Base-by-base conservation (phyloP, 1,284 basidiomycete genomes). In the Marasmius sp. region DNA sequence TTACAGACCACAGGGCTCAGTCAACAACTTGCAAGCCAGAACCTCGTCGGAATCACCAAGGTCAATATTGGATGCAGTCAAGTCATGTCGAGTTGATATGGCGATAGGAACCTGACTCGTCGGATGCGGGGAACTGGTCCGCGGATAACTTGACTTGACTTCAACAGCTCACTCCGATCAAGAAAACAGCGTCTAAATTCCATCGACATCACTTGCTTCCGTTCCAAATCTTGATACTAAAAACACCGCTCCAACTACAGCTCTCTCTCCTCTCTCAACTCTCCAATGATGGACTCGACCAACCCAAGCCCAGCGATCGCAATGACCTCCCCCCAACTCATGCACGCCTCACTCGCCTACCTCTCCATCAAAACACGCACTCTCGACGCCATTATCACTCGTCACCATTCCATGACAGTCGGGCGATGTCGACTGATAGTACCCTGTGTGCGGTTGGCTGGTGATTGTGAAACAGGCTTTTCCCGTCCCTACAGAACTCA, bases 261-360 rank as follows among this genome's bases (percentile, higher is more conserved):
- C 27, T n/a, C 48, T 11, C 18, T 45, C 38, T 16, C 60, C n/a
- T n/a, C n/a, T n/a, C n/a, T n/a, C n/a, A n/a, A n/a, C n/a, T 20
- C 49, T 59, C 18, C 57, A 61, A 41, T 10, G 39, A 67, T 64
- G 65, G 61, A 39, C 65, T 61, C 66, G 49, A 67, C 65, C 59
- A 43, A 56, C 37, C 49, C 66, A 47, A 43, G 53, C 37, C 49
- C 66, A 47, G 58, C 61, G 6, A 65, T 74, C 59, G 68, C 65
- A 66, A 69, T 72, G 51, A 73, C 79, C 65, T 64, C 73, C 68
- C 73, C 77, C 55, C 73, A 72, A 55, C 75, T 86, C 58, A 74
- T 80, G 63, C 83, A 87, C 63, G 79, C 83, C 38, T 71, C 79
- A 58, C 80, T 86, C 65, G 81, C 84, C 11, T 66, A 75, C 61